Base-by-base conservation (phyloP, 805 yeast genomes). In the Wickerhamomyces chambardii region DNA sequence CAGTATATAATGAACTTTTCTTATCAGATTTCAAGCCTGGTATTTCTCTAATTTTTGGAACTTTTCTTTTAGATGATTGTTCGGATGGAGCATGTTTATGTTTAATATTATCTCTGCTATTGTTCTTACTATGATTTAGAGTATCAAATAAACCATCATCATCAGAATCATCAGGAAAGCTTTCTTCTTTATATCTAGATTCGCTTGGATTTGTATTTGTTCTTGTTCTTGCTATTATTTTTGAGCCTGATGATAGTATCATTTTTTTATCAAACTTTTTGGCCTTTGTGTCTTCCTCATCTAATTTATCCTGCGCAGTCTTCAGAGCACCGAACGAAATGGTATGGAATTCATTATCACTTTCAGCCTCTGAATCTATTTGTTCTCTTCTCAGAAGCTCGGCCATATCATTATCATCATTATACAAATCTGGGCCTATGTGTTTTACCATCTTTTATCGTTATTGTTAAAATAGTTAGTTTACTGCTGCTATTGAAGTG, bases 41-140 rank as follows among this genome's bases (percentile, higher is more conserved):
- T 11, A 89, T 78, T 30, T 78, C 76, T 44, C 97, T 68, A 27
- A 85, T 64, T 43, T 67, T 65, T 0, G 85, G 63, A 1, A 82
- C 94, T 15, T 78, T 81, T 43, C 61, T 70, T 55, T 82, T 86
- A 0, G 95, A 64, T 6, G 92, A 81, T 18, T 73, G 50, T 51
- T 84, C 97, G 3, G 76, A 61, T 11, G 98, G 98, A 0, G 95
- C 96, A 63, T 90, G 95, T 53, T 89, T 90, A 42, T 59, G 67
- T n/a, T 40, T 39, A 15, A 35, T 35, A 30, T 30, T 30, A 16
- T 33, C 29, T 25, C 28, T 35, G 32, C 36, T 33, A 16, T 46
- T 50, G 15, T 46, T 46, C 2, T 50, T 53, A 14, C 39, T 30
- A 16, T 51, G 54, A 31, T 40, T 41, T 7, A 44, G 55, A 11